Conservation (phyloP, 139 green algal genomes). For the Auxenochlorella pyrenoidosa region DNA sequence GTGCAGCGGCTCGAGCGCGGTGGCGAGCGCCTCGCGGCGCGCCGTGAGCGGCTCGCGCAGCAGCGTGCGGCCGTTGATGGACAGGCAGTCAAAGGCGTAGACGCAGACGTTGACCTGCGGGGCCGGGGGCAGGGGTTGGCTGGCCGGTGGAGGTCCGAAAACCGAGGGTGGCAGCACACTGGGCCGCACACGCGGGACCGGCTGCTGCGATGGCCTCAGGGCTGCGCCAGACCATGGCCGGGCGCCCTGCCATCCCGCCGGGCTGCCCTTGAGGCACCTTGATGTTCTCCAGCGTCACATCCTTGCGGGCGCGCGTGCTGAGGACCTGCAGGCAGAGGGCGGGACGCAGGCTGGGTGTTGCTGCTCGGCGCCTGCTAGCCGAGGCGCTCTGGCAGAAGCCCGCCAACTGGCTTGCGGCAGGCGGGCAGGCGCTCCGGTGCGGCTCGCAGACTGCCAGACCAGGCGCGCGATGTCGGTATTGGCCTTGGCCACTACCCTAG, state of each 20-base stretch:
- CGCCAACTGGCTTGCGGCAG: background rate
- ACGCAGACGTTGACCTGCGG: conserved; percentile 73
- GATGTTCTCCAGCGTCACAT: conserved; percentile 89
- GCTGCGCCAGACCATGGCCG: too few species aligned
- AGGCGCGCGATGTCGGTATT: too few species aligned
- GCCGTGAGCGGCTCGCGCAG: conserved; percentile 79
- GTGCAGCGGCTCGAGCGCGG: conserved; percentile 62
- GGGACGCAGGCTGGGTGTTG: too few species aligned
- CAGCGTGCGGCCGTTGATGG: conserved; percentile 90
- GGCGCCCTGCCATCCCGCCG: too few species aligned
- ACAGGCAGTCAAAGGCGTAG: conserved; percentile 98
- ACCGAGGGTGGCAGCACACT: too few species aligned
- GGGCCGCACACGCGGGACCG: too few species aligned
- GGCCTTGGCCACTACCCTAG: too few species aligned
- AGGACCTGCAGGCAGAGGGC: conserved; percentile 72
- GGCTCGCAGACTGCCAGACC: too few species aligned
- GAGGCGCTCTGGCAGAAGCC: background rate
- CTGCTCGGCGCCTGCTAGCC: too few species aligned
- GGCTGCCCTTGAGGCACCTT: conserved; percentile 82
- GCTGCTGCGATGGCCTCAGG: too few species aligned
- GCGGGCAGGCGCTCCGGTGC: background rate
- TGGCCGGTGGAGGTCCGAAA: background rate
- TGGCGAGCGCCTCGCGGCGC: conserved; percentile 81
- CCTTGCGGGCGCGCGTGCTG: conserved; percentile 90
- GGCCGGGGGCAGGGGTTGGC: background rate